Conservation (phyloP, 257 asterid species). For the Solanum boliviense region DNA sequence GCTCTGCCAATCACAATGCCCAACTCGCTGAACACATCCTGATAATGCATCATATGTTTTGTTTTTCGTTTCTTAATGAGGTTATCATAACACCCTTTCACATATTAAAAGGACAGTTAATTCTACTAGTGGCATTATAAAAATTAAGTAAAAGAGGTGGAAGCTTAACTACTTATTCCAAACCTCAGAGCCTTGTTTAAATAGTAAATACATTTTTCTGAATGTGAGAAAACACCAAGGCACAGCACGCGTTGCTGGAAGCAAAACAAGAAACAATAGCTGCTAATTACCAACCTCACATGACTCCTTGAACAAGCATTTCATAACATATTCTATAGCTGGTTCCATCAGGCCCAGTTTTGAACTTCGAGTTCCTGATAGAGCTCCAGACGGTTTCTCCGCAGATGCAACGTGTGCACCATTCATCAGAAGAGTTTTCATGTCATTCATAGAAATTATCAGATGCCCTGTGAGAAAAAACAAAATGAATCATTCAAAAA, state of each 20-base stretch:
- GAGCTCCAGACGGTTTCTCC: slow-evolving; percentile 21
- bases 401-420: slow-evolving; percentile 19
- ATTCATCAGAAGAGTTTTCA: slow-evolving; percentile 37
- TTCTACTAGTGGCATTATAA: neutral
- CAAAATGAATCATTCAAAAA: slow-evolving; percentile 9
- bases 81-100: neutral
- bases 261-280: slow-evolving; percentile 10
- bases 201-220: neutral
- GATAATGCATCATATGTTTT: neutral
- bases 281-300: slow-evolving; percentile 44
- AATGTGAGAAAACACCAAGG: neutral
- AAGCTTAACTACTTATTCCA: neutral
- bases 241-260: neutral
- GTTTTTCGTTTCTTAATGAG: neutral
- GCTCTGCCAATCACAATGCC: neutral
- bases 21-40: neutral
- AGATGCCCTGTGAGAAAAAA: slow-evolving; percentile 48
- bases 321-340: slow-evolving; percentile 53
- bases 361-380: slow-evolving; percentile 33
- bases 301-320: slow-evolving; percentile 49
- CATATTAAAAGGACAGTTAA: neutral
- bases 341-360: slow-evolving; percentile 59
- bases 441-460: slow-evolving; percentile 58
- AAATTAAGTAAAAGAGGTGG: neutral
- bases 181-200: neutral